Base-by-base conservation (phyloP, 257 asterid species). In the Scutellaria minor region DNA sequence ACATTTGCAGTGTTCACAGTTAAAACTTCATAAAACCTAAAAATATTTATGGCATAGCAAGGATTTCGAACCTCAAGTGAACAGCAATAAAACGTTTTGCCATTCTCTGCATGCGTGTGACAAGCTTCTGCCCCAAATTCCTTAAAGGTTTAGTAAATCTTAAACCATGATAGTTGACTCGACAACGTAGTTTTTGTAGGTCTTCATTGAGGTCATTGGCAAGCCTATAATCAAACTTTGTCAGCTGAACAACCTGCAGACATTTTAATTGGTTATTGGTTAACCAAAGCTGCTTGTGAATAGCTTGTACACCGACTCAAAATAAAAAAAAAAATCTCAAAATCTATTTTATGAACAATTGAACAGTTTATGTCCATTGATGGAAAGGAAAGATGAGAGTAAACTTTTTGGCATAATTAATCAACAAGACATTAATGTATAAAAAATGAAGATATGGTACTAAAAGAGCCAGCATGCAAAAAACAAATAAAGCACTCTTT, bases 151-250 rank as follows among this genome's bases (percentile, higher is more conserved):
- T 95, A 13, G 96, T 95, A 75, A 95, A 95, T 87, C 94, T 85
- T 66, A 95, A 83, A 64, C 96, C 98, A 84, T 95, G 92, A 80
- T 90, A 95, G 74, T 95, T 95, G 63, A 95, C 97, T 60, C 98
- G 87, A 77, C 99, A 95, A 7, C 99, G 96, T 73, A 95, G 78
- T 79, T 88, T 92, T 68, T 95, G 99, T 47, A 95, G 86, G 66
- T 85, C 98, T 58, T 86, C 95, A 78, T 90, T 91, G 46, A 92
- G 95, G 78, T 95, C 94, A 66, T 81, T 95, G 48, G 98, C 79
- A 59, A 95, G 98, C 84, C 99, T 88, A 80, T 95, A 95, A 77
- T 95, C 99, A 51, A 95, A 95, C 85, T 95, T 95, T 68, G 98
- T 95, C 92, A 95, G 71, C 92, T 95, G 98, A 87, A 95, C 79